These are phyloP conservation scores for Leccinum fuscescens DNA, from an alignment of 1,284 basidiomycete genomes.

Conservation along the genomic window DNA sequence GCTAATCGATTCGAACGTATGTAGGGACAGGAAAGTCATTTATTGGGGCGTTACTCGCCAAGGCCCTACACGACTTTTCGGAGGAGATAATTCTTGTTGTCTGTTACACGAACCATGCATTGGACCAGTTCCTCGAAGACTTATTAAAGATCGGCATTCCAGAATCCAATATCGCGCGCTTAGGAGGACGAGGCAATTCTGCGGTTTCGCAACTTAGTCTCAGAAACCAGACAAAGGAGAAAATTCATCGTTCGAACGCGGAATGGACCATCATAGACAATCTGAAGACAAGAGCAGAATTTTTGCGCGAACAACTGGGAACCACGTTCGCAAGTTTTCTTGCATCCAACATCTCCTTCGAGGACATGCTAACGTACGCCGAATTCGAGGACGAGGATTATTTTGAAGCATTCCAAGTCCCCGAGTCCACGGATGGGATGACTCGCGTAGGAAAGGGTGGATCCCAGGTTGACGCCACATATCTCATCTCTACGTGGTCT, in stretches of 20 bases:
- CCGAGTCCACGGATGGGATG: conserved; percentile 37
- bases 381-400: conserved; percentile 45
- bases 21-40: conserved; percentile 69
- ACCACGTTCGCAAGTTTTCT: conserved; percentile 25
- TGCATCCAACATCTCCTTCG: conserved; percentile 16
- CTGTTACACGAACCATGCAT: conserved; percentile 67
- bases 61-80: conserved; percentile 49
- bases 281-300: conserved; percentile 29
- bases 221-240: conserved; percentile 27
- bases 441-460: conserved; percentile 47
- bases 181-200: conserved; percentile 54
- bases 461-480: conserved; percentile 26
- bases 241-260: conserved; percentile 21
- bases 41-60: conserved; percentile 60
- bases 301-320: conserved; percentile 22
- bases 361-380: conserved; percentile 40
- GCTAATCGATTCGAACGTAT: neutral
- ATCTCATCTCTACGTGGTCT: conserved; percentile 49
- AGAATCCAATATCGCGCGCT: conserved; percentile 41
- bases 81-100: conserved; percentile 54
- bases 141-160: conserved; percentile 60
- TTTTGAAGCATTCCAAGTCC: conserved; percentile 48
- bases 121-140: conserved; percentile 62
- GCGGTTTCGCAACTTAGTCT: conserved; percentile 45
- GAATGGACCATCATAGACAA: conserved; percentile 44